Evolutionary conservation across 2,329 filamentous ascomycete species (phyloP), one percentile per base, ranked within the genome.

Genomic region (Stagonosporopsis chrysanthemi): DNA sequence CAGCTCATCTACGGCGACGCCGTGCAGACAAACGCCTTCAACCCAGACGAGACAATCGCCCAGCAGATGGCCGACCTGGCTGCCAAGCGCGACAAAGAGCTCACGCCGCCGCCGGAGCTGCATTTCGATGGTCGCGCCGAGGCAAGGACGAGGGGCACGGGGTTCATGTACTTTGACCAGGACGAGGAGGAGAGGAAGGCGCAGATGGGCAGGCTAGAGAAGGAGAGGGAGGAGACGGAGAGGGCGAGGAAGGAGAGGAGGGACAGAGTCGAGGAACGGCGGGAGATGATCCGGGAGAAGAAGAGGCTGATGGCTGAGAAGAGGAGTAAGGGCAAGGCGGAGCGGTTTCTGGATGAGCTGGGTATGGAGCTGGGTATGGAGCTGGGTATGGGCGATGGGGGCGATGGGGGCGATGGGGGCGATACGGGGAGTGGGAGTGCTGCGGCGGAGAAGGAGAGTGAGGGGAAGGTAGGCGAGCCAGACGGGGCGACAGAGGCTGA

Each of bases 41-140:
- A 89, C 62, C 90, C 90, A 0, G 89, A 91, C 35, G 86, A 88
- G 52, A 81, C 77, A 0, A 79, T 84, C 6, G 78, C 83, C 5
- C 83, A 84, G 52, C 83, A 88, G 67, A 97, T 97, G 91, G 88
- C 88, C 51, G 84, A 87, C 53, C 79, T 97, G 28, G 92, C 92
- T 2, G 81, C 84, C 60, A 91, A 90, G 77, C 84, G 92, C 43
- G 92, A 97, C 78, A 84, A 88, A 54, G 89, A 87, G 66, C 82
- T 88, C 48, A 97, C 93, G 45, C 92, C 93, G 50, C 93, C 92
- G 6, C 86, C 88, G 7, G 86, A 89, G 66, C 82, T 83, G 68
- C 94, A 98, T 78, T 99, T 98, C 77, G 90, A 97, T 74, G 91
- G 91, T 1, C 85, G 86, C 59, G 84, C 84, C 59, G 95, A 99